Evolutionary conservation across 2,329 filamentous ascomycete species (phyloP).

Genomic region (Allantophomopsis lycopodina): DNA sequence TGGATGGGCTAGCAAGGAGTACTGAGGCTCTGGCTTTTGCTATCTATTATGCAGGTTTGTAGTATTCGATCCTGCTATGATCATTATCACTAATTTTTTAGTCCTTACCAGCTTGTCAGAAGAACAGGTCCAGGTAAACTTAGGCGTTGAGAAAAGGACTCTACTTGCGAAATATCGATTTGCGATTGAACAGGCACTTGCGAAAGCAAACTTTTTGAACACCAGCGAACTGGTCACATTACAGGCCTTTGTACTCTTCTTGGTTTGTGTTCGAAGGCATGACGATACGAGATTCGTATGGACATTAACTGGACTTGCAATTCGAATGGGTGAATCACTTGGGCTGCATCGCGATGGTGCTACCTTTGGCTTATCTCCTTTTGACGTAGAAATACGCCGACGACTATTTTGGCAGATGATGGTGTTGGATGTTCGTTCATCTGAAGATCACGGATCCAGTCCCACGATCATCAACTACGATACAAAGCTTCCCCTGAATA

Average conservation of each 20-base stretch:
- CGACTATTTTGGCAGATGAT: conserved; percentile 48
- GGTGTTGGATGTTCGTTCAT: conserved; percentile 43
- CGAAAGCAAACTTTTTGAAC: conserved; percentile 37
- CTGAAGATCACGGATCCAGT: conserved; percentile 50
- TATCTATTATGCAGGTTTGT: conserved; percentile 32
- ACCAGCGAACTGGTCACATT: conserved; percentile 37
- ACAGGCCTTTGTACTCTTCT: conserved; percentile 40
- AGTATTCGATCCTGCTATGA: neutral
- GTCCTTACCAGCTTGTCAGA: conserved; percentile 27
- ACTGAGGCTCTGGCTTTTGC: conserved; percentile 35
- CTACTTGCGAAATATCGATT: conserved; percentile 35
- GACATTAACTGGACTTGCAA: conserved; percentile 42
- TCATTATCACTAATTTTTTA: neutral
- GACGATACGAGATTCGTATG: conserved; percentile 29
- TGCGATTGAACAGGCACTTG: conserved; percentile 37
- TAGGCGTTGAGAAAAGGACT: conserved; percentile 27
- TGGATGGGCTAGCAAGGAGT: conserved; percentile 34
- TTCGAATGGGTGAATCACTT: conserved; percentile 44
- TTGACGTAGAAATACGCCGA: conserved; percentile 44
- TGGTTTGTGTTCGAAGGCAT: conserved; percentile 35
- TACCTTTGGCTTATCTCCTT: conserved; percentile 38
- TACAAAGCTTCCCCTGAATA: conserved; percentile 34
- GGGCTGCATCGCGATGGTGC: conserved; percentile 45
- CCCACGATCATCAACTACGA: conserved; percentile 47
- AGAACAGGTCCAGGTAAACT: conserved; percentile 16